Percentiles rank a stretch among this genome's conserved stretches.
phyloP scores from a whole-genome alignment of 352 stramenopile genomes.

The Globisporangium cystogenes region DNA sequence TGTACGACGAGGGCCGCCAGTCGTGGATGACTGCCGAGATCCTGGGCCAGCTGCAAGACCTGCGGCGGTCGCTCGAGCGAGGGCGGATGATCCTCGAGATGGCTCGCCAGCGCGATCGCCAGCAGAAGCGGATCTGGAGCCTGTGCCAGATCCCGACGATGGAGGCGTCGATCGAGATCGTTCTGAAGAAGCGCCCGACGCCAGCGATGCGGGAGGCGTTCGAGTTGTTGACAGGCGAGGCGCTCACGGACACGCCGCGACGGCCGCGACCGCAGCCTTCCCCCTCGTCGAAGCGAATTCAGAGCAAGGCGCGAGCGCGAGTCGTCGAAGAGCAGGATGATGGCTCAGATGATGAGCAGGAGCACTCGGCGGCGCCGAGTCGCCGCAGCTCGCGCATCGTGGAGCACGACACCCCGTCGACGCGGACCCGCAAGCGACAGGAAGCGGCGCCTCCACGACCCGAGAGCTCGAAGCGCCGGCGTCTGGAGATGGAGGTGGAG shows the following conservation, averaged over 20 bases:
- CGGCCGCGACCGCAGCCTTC: conserved; percentile 15
- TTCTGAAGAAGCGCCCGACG: conserved; percentile 72
- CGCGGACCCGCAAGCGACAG: conserved; percentile 6
- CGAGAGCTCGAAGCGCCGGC: conserved; percentile 13
- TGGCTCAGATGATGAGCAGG: conserved; percentile 8
- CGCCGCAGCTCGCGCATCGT: conserved; percentile 8
- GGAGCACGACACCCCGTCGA: background rate
- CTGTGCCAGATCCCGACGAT: conserved; percentile 53
- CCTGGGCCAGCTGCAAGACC: conserved; percentile 62
- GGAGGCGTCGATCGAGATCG: conserved; percentile 60
- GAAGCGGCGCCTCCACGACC: background rate
- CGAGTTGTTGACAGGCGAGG: conserved; percentile 46
- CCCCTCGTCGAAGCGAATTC: conserved; percentile 10
- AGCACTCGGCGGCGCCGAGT: conserved; percentile 7
- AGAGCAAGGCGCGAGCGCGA: background rate
- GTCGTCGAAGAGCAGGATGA: background rate
- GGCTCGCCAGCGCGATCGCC: conserved; percentile 77
- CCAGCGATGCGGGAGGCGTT: conserved; percentile 71
- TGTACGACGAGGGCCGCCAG: conserved; percentile 65
- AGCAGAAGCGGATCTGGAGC: conserved; percentile 74
- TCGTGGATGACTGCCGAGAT: conserved; percentile 79
- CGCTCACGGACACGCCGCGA: conserved; percentile 41
- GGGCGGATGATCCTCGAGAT: conserved; percentile 84
- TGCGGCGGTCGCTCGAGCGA: conserved; percentile 72
- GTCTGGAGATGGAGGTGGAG: conserved; percentile 8